Evolutionary conservation across 106 monocot species (phyloP).

Genomic region (Gastrodia elata): DNA sequence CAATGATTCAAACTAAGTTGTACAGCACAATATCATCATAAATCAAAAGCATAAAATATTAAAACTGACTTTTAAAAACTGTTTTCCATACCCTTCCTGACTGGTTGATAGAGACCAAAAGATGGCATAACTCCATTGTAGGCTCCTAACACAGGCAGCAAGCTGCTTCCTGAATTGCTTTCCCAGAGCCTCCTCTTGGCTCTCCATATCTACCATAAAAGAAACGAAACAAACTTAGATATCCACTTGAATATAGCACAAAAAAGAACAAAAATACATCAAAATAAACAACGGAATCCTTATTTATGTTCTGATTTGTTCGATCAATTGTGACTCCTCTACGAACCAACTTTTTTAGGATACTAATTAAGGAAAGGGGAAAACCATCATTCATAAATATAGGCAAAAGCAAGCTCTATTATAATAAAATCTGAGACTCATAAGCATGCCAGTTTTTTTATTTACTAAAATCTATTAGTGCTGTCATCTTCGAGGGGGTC

Average conservation of each 20-base stretch:
- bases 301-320: neutral
- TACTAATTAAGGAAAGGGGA: neutral
- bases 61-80: neutral
- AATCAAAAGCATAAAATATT: neutral
- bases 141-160: slow-evolving; percentile 48
- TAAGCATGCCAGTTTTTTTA: neutral
- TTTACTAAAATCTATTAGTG: neutral
- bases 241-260: neutral
- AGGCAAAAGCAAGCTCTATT: neutral
- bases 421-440: neutral
- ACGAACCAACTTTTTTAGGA: neutral
- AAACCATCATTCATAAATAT: neutral
- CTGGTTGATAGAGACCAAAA: slow-evolving; percentile 55
- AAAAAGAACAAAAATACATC: neutral
- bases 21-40: neutral
- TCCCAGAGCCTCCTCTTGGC: slow-evolving; percentile 18
- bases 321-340: neutral
- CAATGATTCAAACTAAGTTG: neutral
- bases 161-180: slow-evolving; percentile 46
- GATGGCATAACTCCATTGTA: slow-evolving; percentile 90
- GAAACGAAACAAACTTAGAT: neutral
- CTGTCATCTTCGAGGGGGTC: neutral
- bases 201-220: slow-evolving; percentile 20
- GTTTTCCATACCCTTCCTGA: slow-evolving; percentile 43
- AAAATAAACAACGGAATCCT: neutral